These are phyloP conservation scores for Nematocida sp. DNA, from an alignment of 371 early-diverging fungal species.

Conservation along the genomic window DNA sequence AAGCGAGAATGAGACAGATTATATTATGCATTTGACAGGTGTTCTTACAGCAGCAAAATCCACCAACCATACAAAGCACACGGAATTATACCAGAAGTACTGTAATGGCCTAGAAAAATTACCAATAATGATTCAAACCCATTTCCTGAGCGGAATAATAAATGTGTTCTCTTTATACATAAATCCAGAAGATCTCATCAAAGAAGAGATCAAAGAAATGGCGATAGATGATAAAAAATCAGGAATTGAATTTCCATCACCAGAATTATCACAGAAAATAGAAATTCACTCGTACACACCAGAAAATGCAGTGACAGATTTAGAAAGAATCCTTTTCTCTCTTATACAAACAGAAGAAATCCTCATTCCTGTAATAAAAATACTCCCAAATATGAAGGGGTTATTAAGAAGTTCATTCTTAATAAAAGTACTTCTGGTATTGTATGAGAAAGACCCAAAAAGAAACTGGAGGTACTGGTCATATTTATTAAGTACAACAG, in stretches of 20 bases:
- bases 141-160: not conserved
- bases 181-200: constrained; percentile 18
- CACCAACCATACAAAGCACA: constrained; percentile 6
- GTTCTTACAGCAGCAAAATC: constrained; percentile 24
- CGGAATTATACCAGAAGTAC: constrained; percentile 33
- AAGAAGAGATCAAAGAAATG: constrained; percentile 15
- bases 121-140: not conserved
- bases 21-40: constrained; percentile 11
- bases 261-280: not conserved
- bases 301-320: constrained; percentile 14
- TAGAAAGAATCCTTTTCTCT: constrained; percentile 10
- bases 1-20: not conserved
- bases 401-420: constrained; percentile 1
- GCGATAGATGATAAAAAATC: constrained; percentile 35
- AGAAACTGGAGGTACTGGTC: constrained; percentile 54
- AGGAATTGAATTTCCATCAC: constrained; percentile 34
- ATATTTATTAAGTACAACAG: constrained; percentile 9
- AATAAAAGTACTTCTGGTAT: not conserved
- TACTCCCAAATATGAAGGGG: not conserved
- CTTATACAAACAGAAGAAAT: not conserved
- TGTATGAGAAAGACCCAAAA: constrained; percentile 39
- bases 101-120: constrained; percentile 1
- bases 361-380: not conserved
- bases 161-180: constrained; percentile 27
- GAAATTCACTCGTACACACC: not conserved